Conservation (phyloP, 257 asterid genomes). For the Primulina tabacum region DNA sequence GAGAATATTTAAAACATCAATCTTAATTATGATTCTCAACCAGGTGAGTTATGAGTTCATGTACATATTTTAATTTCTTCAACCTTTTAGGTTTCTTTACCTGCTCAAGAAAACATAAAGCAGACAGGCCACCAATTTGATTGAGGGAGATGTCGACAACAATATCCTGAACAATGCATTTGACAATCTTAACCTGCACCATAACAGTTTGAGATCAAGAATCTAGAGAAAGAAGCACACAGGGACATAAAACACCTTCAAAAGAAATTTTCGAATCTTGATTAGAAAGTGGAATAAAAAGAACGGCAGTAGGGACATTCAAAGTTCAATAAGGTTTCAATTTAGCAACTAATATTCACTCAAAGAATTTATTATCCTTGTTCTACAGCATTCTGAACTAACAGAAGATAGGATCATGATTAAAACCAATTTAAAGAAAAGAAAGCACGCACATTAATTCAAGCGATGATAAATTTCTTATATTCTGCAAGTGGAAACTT, state of each 20-base stretch:
- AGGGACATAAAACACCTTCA: background rate
- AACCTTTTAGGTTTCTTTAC: constrained; percentile 28
- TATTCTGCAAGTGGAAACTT: background rate
- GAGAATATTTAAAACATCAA: constrained; percentile 6
- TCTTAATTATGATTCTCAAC: constrained; percentile 1
- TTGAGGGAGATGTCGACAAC: constrained; percentile 68
- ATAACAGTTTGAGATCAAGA: background rate
- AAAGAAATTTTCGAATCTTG: background rate
- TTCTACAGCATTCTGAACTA: constrained; percentile 5
- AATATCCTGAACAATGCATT: constrained; percentile 60
- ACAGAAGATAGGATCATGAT: background rate
- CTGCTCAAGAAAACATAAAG: constrained; percentile 80
- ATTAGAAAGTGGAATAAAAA: background rate
- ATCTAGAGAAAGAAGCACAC: background rate
- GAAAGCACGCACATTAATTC: background rate
- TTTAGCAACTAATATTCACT: background rate
- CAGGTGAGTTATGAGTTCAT: background rate
- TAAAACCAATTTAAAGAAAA: background rate
- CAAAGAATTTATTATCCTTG: constrained; percentile 5
- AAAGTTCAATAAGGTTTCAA: background rate
- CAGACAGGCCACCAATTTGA: constrained; percentile 72
- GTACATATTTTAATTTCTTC: constrained; percentile 1
- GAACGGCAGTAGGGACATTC: background rate
- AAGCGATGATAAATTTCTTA: background rate
- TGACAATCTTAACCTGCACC: constrained; percentile 69